Evolutionary conservation across 345 rosid species (phyloP).

Genomic region (Clarkia xantiana): DNA sequence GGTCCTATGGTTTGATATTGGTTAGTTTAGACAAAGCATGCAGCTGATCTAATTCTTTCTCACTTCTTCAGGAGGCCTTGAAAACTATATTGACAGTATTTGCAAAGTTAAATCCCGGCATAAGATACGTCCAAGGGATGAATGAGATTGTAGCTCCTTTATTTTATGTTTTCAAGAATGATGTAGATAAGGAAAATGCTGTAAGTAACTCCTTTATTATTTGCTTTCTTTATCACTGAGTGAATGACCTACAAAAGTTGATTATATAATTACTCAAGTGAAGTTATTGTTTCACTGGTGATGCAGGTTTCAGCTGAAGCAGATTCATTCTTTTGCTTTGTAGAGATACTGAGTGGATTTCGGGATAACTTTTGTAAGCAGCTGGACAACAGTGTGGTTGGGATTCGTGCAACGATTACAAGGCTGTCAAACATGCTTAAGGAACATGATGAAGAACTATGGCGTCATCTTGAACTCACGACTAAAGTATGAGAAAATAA

Average conservation of each 20-base stretch:
- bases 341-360: slow-evolving; percentile 85
- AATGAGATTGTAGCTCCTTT: slow-evolving; percentile 90
- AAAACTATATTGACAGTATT: slow-evolving; percentile 56
- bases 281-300: background rate
- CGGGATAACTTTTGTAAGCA: slow-evolving; percentile 95
- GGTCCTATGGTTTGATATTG: background rate
- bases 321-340: slow-evolving; percentile 93
- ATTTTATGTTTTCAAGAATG: slow-evolving; percentile 69
- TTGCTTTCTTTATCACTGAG: background rate
- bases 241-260: too few species aligned
- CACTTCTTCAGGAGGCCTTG: slow-evolving; percentile 60
- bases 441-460: slow-evolving; percentile 94
- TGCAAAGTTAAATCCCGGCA: slow-evolving; percentile 94
- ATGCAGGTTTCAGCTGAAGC: slow-evolving; percentile 79
- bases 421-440: slow-evolving; percentile 67
- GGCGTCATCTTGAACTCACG: slow-evolving; percentile 97
- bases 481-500: slow-evolving; percentile 49
- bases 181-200: slow-evolving; percentile 64
- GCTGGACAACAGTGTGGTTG: slow-evolving; percentile 96
- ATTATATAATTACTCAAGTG: background rate
- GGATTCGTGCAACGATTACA: slow-evolving; percentile 78
- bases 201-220: slow-evolving; percentile 25
- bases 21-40: slow-evolving; percentile 7
- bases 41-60: slow-evolving; percentile 5
- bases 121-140: slow-evolving; percentile 99